These are phyloP conservation scores for Fusarium subtropicale DNA, from an alignment of 2,329 filamentous ascomycete genomes.

Conservation along the genomic window DNA sequence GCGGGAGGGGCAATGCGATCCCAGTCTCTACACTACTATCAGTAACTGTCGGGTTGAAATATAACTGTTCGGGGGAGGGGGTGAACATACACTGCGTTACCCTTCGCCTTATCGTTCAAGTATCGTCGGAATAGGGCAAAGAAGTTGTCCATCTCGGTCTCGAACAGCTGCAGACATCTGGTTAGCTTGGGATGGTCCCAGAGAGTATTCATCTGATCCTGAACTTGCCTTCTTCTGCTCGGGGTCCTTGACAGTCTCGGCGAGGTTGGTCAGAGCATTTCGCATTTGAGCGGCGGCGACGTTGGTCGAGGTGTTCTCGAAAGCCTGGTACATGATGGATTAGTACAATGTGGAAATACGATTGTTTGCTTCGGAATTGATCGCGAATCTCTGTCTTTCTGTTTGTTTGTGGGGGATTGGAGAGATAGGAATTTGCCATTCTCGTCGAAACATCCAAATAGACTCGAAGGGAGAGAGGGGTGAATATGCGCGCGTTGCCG, in stretches of 20 bases:
- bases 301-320: slow-evolving; percentile 98
- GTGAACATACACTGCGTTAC: slow-evolving; percentile 78
- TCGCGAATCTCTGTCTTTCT: neutral
- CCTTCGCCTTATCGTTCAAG: slow-evolving; percentile 98
- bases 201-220: neutral
- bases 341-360: slow-evolving; percentile 38
- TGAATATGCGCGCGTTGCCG: slow-evolving; percentile 11
- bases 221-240: slow-evolving; percentile 80
- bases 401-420: neutral
- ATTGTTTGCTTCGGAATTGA: neutral
- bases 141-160: slow-evolving; percentile 99
- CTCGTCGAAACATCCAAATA: neutral
- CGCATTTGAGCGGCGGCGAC: slow-evolving; percentile 99
- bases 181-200: slow-evolving; percentile 16
- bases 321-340: slow-evolving; percentile 72
- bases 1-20: slow-evolving; percentile 95
- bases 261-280: slow-evolving; percentile 92
- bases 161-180: slow-evolving; percentile 75
- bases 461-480: neutral
- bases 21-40: slow-evolving; percentile 77
- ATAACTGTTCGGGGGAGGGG: slow-evolving; percentile 10
- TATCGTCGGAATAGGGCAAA: slow-evolving; percentile 98
- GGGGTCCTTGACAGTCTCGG: slow-evolving; percentile 88
- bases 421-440: slow-evolving; percentile 2
- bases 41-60: slow-evolving; percentile 25